phyloP scores from a whole-genome alignment of 441 rosid genomes.

The Adansonia gregorii region DNA sequence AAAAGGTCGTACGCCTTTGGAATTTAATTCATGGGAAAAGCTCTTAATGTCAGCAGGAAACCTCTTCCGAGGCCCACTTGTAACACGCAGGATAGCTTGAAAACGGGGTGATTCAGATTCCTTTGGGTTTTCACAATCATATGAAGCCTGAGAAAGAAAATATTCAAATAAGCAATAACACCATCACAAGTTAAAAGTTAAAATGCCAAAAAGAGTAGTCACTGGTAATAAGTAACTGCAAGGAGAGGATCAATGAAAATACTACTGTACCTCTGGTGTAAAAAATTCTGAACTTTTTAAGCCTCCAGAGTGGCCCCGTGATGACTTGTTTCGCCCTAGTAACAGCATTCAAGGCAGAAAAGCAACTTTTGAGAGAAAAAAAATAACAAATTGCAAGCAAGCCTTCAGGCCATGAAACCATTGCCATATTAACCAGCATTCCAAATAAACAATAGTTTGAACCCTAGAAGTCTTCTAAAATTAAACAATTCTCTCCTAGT shows the following conservation, averaged over 20 bases:
- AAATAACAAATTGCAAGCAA: conserved; percentile 9
- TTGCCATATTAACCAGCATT: not conserved
- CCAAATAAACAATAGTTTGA: not conserved
- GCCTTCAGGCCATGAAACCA: not conserved
- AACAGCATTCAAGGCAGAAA: conserved; percentile 36
- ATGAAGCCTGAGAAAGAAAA: conserved; percentile 48
- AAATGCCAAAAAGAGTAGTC: not conserved
- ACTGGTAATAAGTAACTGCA: conserved; percentile 27
- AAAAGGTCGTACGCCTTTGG: conserved; percentile 95
- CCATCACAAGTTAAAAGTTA: conserved; percentile 4
- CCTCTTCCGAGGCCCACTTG: conserved; percentile 93
- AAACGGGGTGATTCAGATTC: conserved; percentile 99
- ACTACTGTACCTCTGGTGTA: conserved; percentile 82
- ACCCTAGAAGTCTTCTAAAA: conserved; percentile 16
- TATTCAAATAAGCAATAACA: conserved; percentile 23
- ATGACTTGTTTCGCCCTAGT: conserved; percentile 55
- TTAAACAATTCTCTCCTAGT: not conserved
- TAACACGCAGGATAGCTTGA: conserved; percentile 94
- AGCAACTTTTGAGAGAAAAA: conserved; percentile 20
- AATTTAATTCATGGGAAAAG: conserved; percentile 95
- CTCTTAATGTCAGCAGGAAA: conserved; percentile 84
- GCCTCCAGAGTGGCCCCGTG: conserved; percentile 62
- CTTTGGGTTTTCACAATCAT: conserved; percentile 77
- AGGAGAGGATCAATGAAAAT: conserved; percentile 27
- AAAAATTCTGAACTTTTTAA: conserved; percentile 76